Base-by-base conservation (phyloP, 2,329 filamentous ascomycete species). In the Rhynchosporium graminicola region DNA sequence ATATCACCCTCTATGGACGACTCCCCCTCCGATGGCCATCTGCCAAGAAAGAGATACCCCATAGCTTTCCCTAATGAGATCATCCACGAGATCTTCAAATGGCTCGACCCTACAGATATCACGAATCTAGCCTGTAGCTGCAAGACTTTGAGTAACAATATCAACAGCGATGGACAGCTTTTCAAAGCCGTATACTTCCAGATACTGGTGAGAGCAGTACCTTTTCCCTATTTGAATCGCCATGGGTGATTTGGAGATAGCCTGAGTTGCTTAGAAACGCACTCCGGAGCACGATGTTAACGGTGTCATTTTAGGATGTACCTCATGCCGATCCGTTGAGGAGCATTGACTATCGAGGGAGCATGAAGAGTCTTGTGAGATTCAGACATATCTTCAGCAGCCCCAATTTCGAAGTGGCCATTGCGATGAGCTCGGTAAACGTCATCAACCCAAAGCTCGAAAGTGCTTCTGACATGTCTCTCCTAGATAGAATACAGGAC, bases 101-200 rank as follows among this genome's bases (percentile, higher is more conserved):
- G 80, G 67, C 78, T 88, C 43, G 75, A 82, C 33, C 83, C 85
- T 1, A 73, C 75, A 46, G 87, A 90, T 65, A 75, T 91, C 8
- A 77, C 79, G 1, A 72, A 75, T 7, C 71, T 89, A 50, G 78
- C 80, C 43, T 74, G 73, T 63, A 81, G 81, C 52, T 89, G 83
- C 72, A 79, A 75, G 20, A 72, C 70, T 10, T 76, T 92, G 52
- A 75, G 83, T 63, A 73, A 76, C 40, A 83, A 85, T 65, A 78
- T 89, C 58, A 78, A 76, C 55, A 79, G 78, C 48, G 90, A 92
- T 71, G 73, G 75, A 15, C 76, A 83, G 8, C 76, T 92, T 12
- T 87, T 81, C 73, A 86, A 83, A 63, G 80, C 82, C 28, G 76
- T 90, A 6, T 92, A 90, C 72, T 74, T 87, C 3, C 77, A 77